These are phyloP conservation scores for Cadophora sp. DNA, from an alignment of 2,329 filamentous ascomycete species.

Conservation along the genomic window DNA sequence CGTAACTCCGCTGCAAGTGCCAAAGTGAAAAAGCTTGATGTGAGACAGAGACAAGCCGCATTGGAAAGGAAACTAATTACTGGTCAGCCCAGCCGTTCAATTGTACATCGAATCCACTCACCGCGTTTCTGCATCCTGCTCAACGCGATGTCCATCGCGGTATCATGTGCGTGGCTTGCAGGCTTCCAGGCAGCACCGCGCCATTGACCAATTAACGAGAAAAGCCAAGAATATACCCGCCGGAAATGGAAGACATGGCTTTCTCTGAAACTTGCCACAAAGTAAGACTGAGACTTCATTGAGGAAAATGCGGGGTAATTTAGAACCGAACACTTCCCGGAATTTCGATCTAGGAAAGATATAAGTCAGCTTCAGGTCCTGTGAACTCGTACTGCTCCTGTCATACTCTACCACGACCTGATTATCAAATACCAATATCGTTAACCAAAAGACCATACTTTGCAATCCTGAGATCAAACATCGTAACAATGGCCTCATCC, in stretches of 20 bases:
- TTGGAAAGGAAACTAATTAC: neutral
- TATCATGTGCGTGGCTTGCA: conserved; percentile 1
- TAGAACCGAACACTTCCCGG: neutral
- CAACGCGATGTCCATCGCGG: neutral
- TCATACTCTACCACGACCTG: neutral
- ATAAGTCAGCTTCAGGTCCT: neutral
- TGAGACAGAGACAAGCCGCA: neutral
- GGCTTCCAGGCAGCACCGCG: neutral
- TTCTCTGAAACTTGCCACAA: neutral
- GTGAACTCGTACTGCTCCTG: neutral
- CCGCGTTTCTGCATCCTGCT: conserved; percentile 8
- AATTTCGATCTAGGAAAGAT: neutral
- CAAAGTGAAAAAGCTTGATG: neutral
- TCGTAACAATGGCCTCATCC: neutral
- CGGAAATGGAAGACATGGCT: neutral
- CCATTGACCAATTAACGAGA: neutral
- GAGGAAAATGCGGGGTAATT: neutral
- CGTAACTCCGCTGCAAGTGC: neutral
- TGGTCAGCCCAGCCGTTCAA: neutral
- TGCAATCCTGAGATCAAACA: neutral
- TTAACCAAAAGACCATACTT: neutral
- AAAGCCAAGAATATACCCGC: neutral
- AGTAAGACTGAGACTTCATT: neutral
- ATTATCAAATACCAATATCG: neutral
- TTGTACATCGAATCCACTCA: neutral